A percentile compares a stretch with the other conserved stretches of the same genome.
These are phyloP conservation scores for Cyberlindnera subsufficiens DNA, from an alignment of 805 yeast genomes.

Conservation along the genomic window DNA sequence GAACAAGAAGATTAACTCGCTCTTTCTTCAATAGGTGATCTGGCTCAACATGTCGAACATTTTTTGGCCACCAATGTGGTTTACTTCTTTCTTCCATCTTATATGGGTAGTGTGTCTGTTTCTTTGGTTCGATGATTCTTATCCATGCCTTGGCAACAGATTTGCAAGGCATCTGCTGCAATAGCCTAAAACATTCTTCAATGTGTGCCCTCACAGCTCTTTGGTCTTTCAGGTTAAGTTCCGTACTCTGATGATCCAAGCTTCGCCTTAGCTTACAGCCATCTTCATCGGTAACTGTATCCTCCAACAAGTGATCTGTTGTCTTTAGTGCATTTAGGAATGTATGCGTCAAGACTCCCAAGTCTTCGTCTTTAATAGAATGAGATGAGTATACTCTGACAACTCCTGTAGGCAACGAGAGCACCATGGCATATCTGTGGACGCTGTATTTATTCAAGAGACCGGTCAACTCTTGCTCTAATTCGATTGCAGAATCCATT, in stretches of 20 bases:
- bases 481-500: constrained; percentile 23
- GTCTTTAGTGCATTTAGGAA: neutral
- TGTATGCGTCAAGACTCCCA: neutral
- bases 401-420: constrained; percentile 1
- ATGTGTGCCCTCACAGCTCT: constrained; percentile 4
- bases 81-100: constrained; percentile 40
- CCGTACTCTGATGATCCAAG: neutral
- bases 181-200: constrained; percentile 10
- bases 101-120: constrained; percentile 61
- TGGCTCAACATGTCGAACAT: constrained; percentile 61
- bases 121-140: constrained; percentile 55
- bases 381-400: neutral
- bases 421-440: neutral
- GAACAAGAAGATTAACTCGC: constrained; percentile 43
- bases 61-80: constrained; percentile 71
- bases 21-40: constrained; percentile 62
- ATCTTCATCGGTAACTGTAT: neutral
- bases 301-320: neutral
- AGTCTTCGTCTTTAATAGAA: neutral
- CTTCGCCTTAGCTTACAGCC: neutral
- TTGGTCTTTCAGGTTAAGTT: neutral
- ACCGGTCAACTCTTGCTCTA: neutral
- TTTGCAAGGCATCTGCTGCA: constrained; percentile 50
- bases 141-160: constrained; percentile 64
- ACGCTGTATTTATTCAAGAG: neutral